Percentiles rank a stretch among this genome's conserved stretches.
phyloP scores from a whole-genome alignment of 805 yeast species.

The Starmerella tilneyi region DNA sequence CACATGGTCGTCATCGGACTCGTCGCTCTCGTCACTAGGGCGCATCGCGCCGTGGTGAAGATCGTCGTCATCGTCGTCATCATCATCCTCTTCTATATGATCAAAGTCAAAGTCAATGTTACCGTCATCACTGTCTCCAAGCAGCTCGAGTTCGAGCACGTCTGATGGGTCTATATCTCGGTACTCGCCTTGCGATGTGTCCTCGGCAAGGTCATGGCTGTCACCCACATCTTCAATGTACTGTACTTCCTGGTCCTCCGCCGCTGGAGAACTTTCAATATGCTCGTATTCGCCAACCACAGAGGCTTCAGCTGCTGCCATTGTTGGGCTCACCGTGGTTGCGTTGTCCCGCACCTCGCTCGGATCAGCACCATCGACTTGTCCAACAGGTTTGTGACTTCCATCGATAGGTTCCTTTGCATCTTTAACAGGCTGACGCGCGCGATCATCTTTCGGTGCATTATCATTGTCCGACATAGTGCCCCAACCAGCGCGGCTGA shows the following conservation, averaged over 20 bases:
- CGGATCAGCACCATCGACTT: not conserved
- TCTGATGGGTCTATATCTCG: slow-evolving; percentile 23
- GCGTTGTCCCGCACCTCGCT: not conserved
- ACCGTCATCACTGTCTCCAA: slow-evolving; percentile 28
- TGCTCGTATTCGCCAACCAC: not conserved
- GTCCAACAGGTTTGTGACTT: not conserved
- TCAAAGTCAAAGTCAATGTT: slow-evolving; percentile 22
- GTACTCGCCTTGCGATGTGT: slow-evolving; percentile 14
- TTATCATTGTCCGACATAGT: not conserved
- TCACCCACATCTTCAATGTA: not conserved
- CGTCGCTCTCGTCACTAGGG: slow-evolving; percentile 34
- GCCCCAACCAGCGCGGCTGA: slow-evolving; percentile 32
- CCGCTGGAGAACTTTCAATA: not conserved
- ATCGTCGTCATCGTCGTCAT: slow-evolving; percentile 28
- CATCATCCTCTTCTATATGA: slow-evolving; percentile 30
- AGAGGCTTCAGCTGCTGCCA: not conserved
- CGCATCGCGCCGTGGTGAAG: slow-evolving; percentile 34
- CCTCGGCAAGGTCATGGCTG: slow-evolving; percentile 3
- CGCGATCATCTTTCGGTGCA: not conserved
- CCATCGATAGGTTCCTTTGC: not conserved
- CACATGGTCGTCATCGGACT: slow-evolving; percentile 29
- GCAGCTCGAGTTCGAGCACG: slow-evolving; percentile 27
- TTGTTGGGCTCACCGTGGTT: too few relatives aligned
- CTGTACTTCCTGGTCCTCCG: not conserved
- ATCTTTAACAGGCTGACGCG: not conserved